Base-by-base conservation (phyloP, 495 filamentous ascomycete genomes). In the Penicillium waksmanii region DNA sequence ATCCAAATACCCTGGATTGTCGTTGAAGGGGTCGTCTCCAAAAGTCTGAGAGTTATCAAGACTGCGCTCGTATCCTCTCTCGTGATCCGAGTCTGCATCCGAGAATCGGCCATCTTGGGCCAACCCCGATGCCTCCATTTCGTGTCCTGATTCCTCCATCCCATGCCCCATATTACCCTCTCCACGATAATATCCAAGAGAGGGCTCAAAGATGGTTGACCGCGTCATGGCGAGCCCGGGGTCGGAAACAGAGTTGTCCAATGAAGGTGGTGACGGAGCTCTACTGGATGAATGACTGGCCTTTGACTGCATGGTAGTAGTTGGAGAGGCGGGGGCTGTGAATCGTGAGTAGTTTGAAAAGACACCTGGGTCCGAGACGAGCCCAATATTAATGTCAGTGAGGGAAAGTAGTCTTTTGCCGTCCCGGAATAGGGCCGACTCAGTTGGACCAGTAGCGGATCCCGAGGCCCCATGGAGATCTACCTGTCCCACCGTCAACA, bases 341-440 rank as follows among this genome's bases (percentile, higher is more conserved):
- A 87, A 87, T 17, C 80, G 80, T 17, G 82, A 75, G 57, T 90
- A 77, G 6, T 82, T 84, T 9, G 89, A 86, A 61, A 93, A 93
- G 0, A 93, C 78, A 43, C 84, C 80, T 15, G 89, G 83, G 53
- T 93, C 89, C 15, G 90, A 89, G 38, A 91, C 85, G 38, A 95
- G 75, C 46, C 82, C 82, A 6, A 84, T 80, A 35, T 84, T 80
- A 56, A 92, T 85, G 53, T 84, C 84, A 34, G 77, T 77, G 21
- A 94, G 70, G 15, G 78, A 82, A 25, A 95, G 75, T 34, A 84
- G 81, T 48, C 90, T 80, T 67, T 87, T 92, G 38, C 88, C 87
- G 48, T 84, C 79, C 66, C 81, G 63, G 3, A 51, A 54, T 19
- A 69, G 61, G 12, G 53, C 17, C 5, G 46, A 56, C 2, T 69